A percentile compares a stretch with the other conserved stretches of the same genome.
phyloP scores from a whole-genome alignment of 116 monocot species.

The Papilionanthe hybrid region DNA sequence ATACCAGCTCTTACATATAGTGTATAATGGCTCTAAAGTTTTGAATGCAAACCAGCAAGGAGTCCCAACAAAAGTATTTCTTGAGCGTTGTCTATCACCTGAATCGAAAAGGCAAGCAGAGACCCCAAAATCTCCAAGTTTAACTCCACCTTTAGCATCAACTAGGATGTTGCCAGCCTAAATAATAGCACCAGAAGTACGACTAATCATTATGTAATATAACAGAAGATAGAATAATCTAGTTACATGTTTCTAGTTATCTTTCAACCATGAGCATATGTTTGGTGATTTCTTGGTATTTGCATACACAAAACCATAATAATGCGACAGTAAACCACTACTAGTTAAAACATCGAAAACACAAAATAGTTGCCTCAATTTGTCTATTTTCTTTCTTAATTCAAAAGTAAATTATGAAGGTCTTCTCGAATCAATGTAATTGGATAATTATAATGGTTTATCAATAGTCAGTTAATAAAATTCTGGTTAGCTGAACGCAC shows the following conservation, averaged over 20 bases:
- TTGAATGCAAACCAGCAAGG: slow-evolving; percentile 68
- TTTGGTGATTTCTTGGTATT: too few relatives aligned
- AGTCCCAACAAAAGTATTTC: slow-evolving; percentile 96
- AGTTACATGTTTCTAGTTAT: background rate
- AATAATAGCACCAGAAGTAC: background rate
- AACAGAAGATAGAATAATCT: background rate
- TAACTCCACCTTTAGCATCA: slow-evolving; percentile 61
- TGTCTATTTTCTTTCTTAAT: too few relatives aligned
- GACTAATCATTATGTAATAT: background rate
- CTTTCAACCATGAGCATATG: background rate
- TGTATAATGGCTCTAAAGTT: background rate
- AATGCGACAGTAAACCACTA: too few relatives aligned
- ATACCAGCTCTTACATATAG: background rate
- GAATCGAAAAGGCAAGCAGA: slow-evolving; percentile 87
- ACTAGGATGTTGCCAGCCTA: slow-evolving; percentile 96
- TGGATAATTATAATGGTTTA: too few relatives aligned
- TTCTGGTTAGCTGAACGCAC: too few relatives aligned
- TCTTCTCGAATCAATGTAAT: too few relatives aligned
- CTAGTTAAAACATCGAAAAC: background rate
- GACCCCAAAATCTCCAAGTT: slow-evolving; percentile 96
- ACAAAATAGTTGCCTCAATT: background rate
- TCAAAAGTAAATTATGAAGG: too few relatives aligned
- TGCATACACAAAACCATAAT: too few relatives aligned
- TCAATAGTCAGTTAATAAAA: too few relatives aligned
- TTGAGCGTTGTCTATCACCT: slow-evolving; percentile 67